Evolutionary conservation across 1,284 basidiomycete genomes (phyloP).

Genomic region (Mycena sp.): DNA sequence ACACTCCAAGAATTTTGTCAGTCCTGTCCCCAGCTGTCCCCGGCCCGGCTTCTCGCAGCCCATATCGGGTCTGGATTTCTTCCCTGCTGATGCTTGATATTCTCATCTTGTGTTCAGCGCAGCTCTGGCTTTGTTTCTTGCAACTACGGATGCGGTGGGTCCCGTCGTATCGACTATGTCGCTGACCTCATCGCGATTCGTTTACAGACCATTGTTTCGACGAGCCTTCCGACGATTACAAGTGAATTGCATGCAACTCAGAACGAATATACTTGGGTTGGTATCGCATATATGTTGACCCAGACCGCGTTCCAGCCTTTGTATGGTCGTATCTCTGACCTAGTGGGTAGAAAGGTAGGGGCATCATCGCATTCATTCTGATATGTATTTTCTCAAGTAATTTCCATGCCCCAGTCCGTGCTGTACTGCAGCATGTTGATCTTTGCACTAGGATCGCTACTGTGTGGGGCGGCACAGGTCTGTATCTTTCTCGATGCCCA

Average conservation of each 20-base stretch:
- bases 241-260: constrained; percentile 70
- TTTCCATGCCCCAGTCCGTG: constrained; percentile 54
- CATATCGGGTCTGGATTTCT: constrained; percentile 60
- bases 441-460: constrained; percentile 74
- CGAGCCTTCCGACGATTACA: constrained; percentile 79
- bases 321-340: constrained; percentile 80
- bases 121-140: constrained; percentile 79
- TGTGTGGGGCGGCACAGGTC: constrained; percentile 77
- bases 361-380: constrained; percentile 23
- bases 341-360: constrained; percentile 76
- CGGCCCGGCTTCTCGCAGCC: constrained; percentile 57
- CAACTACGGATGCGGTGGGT: constrained; percentile 83
- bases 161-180: neutral
- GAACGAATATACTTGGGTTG: constrained; percentile 84
- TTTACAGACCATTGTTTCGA: constrained; percentile 80
- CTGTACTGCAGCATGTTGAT: constrained; percentile 74
- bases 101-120: constrained; percentile 54
- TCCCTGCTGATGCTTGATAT: constrained; percentile 17
- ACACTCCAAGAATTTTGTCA: constrained; percentile 34
- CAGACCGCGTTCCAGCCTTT: constrained; percentile 85
- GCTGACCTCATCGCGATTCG: constrained; percentile 6
- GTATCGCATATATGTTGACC: constrained; percentile 81
- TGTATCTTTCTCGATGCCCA: constrained; percentile 33
- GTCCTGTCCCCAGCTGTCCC: constrained; percentile 48
- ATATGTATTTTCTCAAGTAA: neutral